Conservation (phyloP, 2,329 filamentous ascomycete species). For the Talaromyces verruculosus region DNA sequence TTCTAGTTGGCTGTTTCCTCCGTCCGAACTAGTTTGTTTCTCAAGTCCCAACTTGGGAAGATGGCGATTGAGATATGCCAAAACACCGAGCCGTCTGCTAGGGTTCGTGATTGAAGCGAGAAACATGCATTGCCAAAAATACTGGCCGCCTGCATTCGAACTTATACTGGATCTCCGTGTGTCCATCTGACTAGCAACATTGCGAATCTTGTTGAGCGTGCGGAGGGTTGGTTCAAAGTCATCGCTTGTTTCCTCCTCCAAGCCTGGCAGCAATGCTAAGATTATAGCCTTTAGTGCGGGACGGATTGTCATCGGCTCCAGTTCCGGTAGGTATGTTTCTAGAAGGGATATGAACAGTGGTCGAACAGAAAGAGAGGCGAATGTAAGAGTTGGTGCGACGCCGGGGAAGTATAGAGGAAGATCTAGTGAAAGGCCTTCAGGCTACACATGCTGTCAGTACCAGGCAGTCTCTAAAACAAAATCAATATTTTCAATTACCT, state of each 20-base stretch:
- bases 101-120: conserved; percentile 87
- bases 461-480: background rate
- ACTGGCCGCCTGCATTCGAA: conserved; percentile 67
- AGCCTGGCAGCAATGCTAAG: conserved; percentile 80
- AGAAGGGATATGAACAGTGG: conserved; percentile 81
- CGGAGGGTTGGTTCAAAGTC: conserved; percentile 88
- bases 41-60: conserved; percentile 67
- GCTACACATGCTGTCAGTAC: conserved; percentile 33
- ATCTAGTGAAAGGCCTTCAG: conserved; percentile 75
- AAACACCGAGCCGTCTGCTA: conserved; percentile 76
- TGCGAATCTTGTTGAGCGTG: conserved; percentile 75
- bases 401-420: conserved; percentile 87
- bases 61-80: conserved; percentile 79
- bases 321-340: conserved; percentile 72
- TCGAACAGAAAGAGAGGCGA: conserved; percentile 88
- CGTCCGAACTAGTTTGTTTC: conserved; percentile 34
- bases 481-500: conserved; percentile 47
- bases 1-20: conserved; percentile 30
- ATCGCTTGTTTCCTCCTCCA: conserved; percentile 95
- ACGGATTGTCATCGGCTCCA: conserved; percentile 70
- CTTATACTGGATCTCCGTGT: conserved; percentile 52
- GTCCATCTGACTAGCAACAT: conserved; percentile 56
- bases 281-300: conserved; percentile 90
- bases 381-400: conserved; percentile 83
- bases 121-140: conserved; percentile 99